These are phyloP conservation scores for Boletus coccyginus DNA, from an alignment of 768 basidiomycete species.

Conservation along the genomic window DNA sequence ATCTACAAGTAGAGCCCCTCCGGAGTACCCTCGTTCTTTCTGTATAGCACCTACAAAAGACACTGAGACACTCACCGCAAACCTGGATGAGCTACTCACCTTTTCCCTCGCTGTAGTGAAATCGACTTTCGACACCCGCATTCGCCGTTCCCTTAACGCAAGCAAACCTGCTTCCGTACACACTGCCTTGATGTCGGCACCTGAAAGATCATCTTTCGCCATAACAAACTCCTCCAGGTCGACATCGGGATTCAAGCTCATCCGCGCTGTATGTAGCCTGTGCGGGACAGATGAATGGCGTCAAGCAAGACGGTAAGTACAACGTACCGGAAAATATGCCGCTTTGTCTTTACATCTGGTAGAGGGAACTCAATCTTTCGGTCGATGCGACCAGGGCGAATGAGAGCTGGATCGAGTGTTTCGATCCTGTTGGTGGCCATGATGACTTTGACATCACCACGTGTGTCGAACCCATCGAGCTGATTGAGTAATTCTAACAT, in stretches of 20 bases:
- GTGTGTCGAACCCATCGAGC: slow-evolving; percentile 98
- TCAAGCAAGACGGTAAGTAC: background rate
- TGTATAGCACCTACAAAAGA: slow-evolving; percentile 67
- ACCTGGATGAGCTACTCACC: slow-evolving; percentile 41
- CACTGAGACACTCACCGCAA: slow-evolving; percentile 10
- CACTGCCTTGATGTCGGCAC: slow-evolving; percentile 98
- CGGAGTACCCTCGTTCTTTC: slow-evolving; percentile 96
- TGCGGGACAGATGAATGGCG: slow-evolving; percentile 5
- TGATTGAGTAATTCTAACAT: slow-evolving; percentile 99
- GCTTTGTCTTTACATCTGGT: slow-evolving; percentile 98
- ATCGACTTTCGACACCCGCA: slow-evolving; percentile 91
- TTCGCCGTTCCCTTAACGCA: slow-evolving; percentile 90
- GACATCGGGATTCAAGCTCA: slow-evolving; percentile 86
- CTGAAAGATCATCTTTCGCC: slow-evolving; percentile 93
- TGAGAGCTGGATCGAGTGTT: slow-evolving; percentile 94
- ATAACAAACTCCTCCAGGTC: slow-evolving; percentile 95
- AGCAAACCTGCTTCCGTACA: slow-evolving; percentile 98
- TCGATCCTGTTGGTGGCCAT: slow-evolving; percentile 99
- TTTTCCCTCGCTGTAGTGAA: slow-evolving; percentile 92
- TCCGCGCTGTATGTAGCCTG: slow-evolving; percentile 90
- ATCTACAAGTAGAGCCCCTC: slow-evolving; percentile 80
- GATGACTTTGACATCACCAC: slow-evolving; percentile 99
- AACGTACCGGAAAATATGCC: slow-evolving; percentile 90
- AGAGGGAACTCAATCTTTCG: slow-evolving; percentile 98
- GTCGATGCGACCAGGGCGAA: slow-evolving; percentile 97